Evolutionary conservation across 2,329 filamentous ascomycete genomes (phyloP).

Genomic region (Neofusicoccum parvum): DNA sequence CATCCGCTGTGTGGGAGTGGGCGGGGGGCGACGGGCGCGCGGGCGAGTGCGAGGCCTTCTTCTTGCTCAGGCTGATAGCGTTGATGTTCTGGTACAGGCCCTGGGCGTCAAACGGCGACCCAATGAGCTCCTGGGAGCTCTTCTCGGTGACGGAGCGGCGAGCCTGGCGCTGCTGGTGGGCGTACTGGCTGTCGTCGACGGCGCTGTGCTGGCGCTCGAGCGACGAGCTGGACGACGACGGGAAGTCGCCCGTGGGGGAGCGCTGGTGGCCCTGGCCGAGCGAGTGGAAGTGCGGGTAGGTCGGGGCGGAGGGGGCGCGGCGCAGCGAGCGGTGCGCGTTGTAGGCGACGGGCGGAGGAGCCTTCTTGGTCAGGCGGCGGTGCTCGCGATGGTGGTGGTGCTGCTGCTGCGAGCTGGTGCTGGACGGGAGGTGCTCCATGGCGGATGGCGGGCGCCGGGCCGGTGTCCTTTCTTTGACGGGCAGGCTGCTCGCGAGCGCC

Average conservation of each 20-base stretch:
- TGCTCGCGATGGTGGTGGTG: conserved; percentile 22
- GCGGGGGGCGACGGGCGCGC: conserved; percentile 30
- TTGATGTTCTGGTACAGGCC: conserved; percentile 40
- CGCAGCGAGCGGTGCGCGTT: conserved; percentile 26
- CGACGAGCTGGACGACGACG: conserved; percentile 22
- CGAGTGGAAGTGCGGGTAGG: conserved; percentile 27
- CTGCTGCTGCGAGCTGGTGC: conserved; percentile 8
- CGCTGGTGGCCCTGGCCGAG: conserved; percentile 22
- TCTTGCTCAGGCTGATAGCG: conserved; percentile 28
- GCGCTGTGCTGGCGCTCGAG: conserved; percentile 22
- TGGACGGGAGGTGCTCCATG: conserved; percentile 21
- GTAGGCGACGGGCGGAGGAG: conserved; percentile 28
- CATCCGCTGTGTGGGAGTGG: conserved; percentile 34
- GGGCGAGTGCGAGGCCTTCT: conserved; percentile 11
- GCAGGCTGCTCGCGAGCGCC: conserved; percentile 8
- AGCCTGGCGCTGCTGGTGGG: background rate
- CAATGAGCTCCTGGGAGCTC: conserved; percentile 39
- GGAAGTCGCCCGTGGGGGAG: conserved; percentile 21
- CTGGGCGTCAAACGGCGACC: conserved; percentile 44
- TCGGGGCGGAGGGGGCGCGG: conserved; percentile 32
- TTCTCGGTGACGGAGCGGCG: conserved; percentile 34
- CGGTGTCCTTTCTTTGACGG: conserved; percentile 18
- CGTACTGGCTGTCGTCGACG: conserved; percentile 12
- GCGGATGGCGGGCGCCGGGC: conserved; percentile 4
- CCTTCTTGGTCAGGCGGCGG: conserved; percentile 26